Evolutionary conservation across 1,139 yeast species (phyloP), one percentile per base, ranked within the genome.

Genomic region (Sugiyamaella neomexicana): DNA sequence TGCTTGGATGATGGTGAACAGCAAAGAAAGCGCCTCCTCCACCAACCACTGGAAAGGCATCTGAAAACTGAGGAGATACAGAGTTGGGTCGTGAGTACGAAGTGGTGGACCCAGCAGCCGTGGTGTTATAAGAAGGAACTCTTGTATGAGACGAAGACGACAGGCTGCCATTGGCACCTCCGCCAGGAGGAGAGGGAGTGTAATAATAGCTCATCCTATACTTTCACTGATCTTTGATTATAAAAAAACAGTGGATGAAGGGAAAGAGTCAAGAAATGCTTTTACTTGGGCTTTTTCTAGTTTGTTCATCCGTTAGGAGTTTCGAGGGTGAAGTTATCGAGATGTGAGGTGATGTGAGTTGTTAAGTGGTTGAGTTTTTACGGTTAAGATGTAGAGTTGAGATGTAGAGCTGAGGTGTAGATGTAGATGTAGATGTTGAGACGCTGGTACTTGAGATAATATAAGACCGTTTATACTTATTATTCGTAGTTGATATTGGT

Each of bases 81-180:
- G 68, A 64, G 32, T 65, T 58, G 13, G 72, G 70, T 23, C 70
- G 55, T 38, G 61, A 59, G 36, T 56, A 52, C n/a, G 54, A 44
- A 2, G 49, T 62, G 54, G 62, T 80, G 27, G 81, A 78, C 57
- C 63, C 62, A 51, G 62, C 63, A 20, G 68, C 66, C 53, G 65
- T 62, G 49, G 64, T 63, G 52, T 62, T 62, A 15, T 58, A 55
- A 38, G 52, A 53, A 39, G 48, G 47, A 9, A 36, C 37, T 36
- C 43, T 49, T 10, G 43, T 27, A 34, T 42, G 41, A 13, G 15
- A 9, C 2, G 47, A 9, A 2, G 47, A 20, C 32, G 44, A 31
- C 31, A 12, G n/a, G 31, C 53, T 29, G 34, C 34, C 34, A 29
- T 29, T 29, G 2, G 34, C 50, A n/a, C 44, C 27, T 9, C 49